Conservation (phyloP, 2,329 filamentous ascomycete species). For the Pezicula rhizophila region DNA sequence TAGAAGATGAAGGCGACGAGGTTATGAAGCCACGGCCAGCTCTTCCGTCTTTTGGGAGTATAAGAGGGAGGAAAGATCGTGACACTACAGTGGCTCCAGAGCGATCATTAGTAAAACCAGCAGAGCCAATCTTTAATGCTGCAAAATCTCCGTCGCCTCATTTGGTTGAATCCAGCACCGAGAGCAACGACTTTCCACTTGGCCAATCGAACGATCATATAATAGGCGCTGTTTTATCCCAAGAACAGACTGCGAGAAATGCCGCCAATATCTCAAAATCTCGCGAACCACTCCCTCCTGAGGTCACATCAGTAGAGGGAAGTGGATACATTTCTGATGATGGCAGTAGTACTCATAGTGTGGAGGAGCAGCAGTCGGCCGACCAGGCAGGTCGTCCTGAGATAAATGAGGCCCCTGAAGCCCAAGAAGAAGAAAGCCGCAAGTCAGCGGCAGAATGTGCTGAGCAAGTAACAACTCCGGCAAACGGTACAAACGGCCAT, state of each 20-base stretch:
- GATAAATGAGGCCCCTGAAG: neutral
- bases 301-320: conserved; percentile 65
- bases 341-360: conserved; percentile 35
- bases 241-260: conserved; percentile 47
- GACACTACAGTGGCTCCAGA: conserved; percentile 44
- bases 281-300: conserved; percentile 61
- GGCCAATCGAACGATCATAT: conserved; percentile 52
- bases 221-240: conserved; percentile 47
- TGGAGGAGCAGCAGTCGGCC: conserved; percentile 26
- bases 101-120: conserved; percentile 50
- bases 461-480: neutral
- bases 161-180: conserved; percentile 15
- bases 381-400: conserved; percentile 4
- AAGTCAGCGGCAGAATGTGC: neutral
- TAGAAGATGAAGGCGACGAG: conserved; percentile 61
- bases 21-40: conserved; percentile 70
- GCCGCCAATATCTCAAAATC: conserved; percentile 51
- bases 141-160: conserved; percentile 21
- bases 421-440: neutral
- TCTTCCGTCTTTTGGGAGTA: conserved; percentile 69
- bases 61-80: conserved; percentile 58
- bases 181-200: conserved; percentile 14
- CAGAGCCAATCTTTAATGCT: conserved; percentile 31
- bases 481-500: conserved; percentile 7
- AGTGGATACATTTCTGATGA: conserved; percentile 58